These are phyloP conservation scores for Polychaeton citri DNA, from an alignment of 2,329 filamentous ascomycete species.

Conservation along the genomic window DNA sequence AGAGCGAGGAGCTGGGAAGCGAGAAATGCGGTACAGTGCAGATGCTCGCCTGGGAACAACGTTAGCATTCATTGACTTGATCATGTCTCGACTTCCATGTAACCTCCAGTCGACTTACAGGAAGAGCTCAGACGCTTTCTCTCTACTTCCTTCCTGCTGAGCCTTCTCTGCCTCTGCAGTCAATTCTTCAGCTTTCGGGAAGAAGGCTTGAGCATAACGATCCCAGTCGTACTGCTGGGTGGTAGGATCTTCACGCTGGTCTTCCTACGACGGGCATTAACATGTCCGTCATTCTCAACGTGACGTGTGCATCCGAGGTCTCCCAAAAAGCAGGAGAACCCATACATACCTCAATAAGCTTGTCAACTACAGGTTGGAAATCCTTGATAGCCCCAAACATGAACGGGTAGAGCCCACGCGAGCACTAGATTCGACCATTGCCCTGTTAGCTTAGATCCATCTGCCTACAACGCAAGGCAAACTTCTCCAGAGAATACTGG, in stretches of 20 bases:
- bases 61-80: no score
- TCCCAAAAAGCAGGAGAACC: no score
- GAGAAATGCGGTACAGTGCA: slow-evolving; percentile 58
- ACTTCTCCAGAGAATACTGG: no score
- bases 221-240: slow-evolving; percentile 52
- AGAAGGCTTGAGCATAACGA: slow-evolving; percentile 48
- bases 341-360: slow-evolving; percentile 40
- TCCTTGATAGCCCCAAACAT: slow-evolving; percentile 57
- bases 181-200: slow-evolving; percentile 48
- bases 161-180: slow-evolving; percentile 39
- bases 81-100: no score
- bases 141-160: slow-evolving; percentile 33
- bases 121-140: slow-evolving; percentile 48
- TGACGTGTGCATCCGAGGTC: background rate
- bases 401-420: slow-evolving; percentile 48
- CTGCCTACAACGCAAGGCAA: no score
- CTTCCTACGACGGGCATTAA: slow-evolving; percentile 23
- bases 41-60: slow-evolving; percentile 49
- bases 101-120: no score
- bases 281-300: background rate
- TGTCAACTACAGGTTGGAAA: slow-evolving; percentile 55
- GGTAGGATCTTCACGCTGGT: slow-evolving; percentile 24
- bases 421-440: no score
- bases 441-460: no score
- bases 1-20: slow-evolving; percentile 47